Base-by-base conservation (phyloP, 2,329 filamentous ascomycete species). In the Xylaria sp. region DNA sequence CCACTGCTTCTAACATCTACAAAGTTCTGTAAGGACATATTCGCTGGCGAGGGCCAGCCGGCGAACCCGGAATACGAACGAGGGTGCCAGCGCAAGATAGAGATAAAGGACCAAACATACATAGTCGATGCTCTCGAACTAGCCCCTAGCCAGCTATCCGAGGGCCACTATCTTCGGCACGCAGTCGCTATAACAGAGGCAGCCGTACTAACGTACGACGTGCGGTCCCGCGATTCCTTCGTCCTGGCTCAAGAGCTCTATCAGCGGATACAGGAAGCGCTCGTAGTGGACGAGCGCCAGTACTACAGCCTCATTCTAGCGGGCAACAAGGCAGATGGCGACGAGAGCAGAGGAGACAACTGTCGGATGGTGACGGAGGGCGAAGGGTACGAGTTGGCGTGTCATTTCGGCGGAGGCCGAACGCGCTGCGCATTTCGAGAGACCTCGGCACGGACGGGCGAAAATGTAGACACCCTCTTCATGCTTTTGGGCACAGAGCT, bases 121-220 rank as follows among this genome's bases (percentile, higher is more conserved):
- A 73, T 76, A 13, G 66, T 83, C 59, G 78, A 82, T 68, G 78
- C 78, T 23, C 75, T 82, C 18, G 81, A 83, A 70, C 71, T 83
- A 32, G 78, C 78, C 8, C 75, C 79, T 13, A 70, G 75, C 39
- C 76, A 81, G 63, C 70, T 82, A 2, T 72, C 70, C n/a, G 72
- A 74, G 67, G 76, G 76, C 63, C 75, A 77, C 5, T 75, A 77
- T 41, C 78, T 83, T n/a, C 75, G 75, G 44, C 78, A 82, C 46
- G 81, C 81, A 1, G 73, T 82, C 23, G 74, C 74, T 62, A 80
- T 82, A 54, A 83, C 82, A n/a, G 81, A 83, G 50, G 81, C 80
- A 4, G 81, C 80, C 2, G 71, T 82, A 28, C 76, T 79, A 2
- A 73, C 71, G 23, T 76, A 75, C 46, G 74, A 74, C 37, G 74